Evolutionary conservation across 192 early-diverging fungal genomes (phyloP).

Genomic region (Gryganskiella cystojenkinii): DNA sequence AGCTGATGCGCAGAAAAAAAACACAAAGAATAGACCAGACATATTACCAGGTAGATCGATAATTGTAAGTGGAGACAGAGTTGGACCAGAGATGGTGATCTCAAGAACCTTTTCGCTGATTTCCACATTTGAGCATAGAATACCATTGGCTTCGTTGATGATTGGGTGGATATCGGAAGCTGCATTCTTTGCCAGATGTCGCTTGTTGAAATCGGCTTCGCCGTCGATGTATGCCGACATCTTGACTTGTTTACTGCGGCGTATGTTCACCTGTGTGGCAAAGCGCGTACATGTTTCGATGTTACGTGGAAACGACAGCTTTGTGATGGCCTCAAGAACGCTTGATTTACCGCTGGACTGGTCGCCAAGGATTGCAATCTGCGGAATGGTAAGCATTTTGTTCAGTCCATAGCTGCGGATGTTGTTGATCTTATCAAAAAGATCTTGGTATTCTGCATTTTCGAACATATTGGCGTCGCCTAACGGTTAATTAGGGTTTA

Average conservation of each 20-base stretch:
- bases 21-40: no score
- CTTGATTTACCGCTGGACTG: conserved; percentile 46
- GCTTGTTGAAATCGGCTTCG: conserved; percentile 23
- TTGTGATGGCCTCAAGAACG: conserved; percentile 34
- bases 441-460: conserved; percentile 23
- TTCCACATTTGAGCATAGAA: conserved; percentile 29
- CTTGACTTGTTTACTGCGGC: background rate
- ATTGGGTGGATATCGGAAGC: conserved; percentile 6
- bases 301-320: conserved; percentile 28
- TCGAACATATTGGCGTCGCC: conserved; percentile 10
- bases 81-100: conserved; percentile 42
- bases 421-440: conserved; percentile 43
- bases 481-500: no score
- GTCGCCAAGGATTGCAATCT: conserved; percentile 44
- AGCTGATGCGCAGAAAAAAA: no score
- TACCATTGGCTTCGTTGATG: conserved; percentile 28
- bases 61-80: conserved; percentile 41
- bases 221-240: conserved; percentile 28
- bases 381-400: conserved; percentile 26
- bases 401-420: conserved; percentile 30
- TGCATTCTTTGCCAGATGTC: background rate
- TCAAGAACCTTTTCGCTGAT: conserved; percentile 50
- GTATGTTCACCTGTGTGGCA: conserved; percentile 40
- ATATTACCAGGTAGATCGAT: conserved; percentile 32
- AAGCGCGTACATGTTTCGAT: conserved; percentile 34